A percentile compares a stretch with the other conserved stretches of the same genome.
Evolutionary conservation across 139 green algal genomes (phyloP).

Genomic region (Coccomyxa sp.): DNA sequence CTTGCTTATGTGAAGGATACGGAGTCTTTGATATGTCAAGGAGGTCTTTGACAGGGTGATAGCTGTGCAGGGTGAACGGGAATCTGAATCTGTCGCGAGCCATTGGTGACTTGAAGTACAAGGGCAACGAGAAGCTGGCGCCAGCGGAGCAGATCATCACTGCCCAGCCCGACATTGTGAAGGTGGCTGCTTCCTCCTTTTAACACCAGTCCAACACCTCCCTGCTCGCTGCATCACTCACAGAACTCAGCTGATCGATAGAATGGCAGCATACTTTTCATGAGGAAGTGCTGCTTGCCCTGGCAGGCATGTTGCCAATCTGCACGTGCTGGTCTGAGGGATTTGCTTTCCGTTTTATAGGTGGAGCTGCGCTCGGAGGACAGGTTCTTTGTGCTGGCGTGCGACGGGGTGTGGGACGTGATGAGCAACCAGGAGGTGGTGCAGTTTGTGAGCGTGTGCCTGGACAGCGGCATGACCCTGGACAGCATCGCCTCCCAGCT

Average conservation of each 20-base stretch:
- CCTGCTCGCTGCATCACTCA: no score
- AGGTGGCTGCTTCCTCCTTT: neutral
- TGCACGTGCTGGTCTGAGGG: neutral
- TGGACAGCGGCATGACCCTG: constrained; percentile 46
- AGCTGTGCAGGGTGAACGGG: constrained; percentile 80
- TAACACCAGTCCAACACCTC: no score
- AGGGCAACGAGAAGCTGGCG: constrained; percentile 59
- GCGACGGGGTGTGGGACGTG: constrained; percentile 93
- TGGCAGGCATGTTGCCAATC: neutral
- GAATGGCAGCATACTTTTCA: neutral
- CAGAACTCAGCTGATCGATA: no score
- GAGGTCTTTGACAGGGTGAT: no score
- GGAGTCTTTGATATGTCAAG: no score
- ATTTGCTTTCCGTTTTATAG: neutral
- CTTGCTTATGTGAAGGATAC: no score
- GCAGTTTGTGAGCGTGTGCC: constrained; percentile 69
- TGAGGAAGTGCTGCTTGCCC: no score
- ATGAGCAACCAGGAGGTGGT: constrained; percentile 85
- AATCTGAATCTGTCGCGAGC: constrained; percentile 94
- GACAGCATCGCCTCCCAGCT: constrained; percentile 60
- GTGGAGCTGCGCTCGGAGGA: constrained; percentile 59
- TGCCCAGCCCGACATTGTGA: constrained; percentile 67
- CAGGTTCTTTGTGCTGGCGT: constrained; percentile 89
- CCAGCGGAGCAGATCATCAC: constrained; percentile 70
- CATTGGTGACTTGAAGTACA: constrained; percentile 96